A percentile compares a stretch with the other conserved stretches of the same genome.
Conservation (phyloP, 768 basidiomycete genomes). For the Dentipellis fragilis region DNA sequence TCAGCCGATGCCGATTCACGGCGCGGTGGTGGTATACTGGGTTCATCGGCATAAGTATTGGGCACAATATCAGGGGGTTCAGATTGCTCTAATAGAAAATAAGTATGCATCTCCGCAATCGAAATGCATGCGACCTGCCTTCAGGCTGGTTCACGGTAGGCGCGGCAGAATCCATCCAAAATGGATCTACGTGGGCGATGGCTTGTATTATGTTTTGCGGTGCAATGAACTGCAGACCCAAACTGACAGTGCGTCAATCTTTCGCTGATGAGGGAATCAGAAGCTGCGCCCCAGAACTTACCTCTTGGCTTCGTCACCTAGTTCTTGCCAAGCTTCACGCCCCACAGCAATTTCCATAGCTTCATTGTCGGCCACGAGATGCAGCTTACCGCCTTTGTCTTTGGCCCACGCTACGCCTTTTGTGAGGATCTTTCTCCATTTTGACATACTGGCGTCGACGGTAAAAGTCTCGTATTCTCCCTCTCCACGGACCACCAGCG, state of each 20-base stretch:
- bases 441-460: constrained; percentile 34
- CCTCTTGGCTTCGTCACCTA: constrained; percentile 42
- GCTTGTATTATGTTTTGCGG: constrained; percentile 44
- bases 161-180: constrained; percentile 27
- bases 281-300: constrained; percentile 17
- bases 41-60: constrained; percentile 1
- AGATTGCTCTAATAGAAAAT: too few species aligned
- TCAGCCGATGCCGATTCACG: too few species aligned
- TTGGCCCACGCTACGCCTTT: constrained; percentile 39
- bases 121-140: not conserved
- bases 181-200: constrained; percentile 27
- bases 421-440: constrained; percentile 41
- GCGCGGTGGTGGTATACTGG: not conserved
- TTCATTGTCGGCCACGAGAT: constrained; percentile 42
- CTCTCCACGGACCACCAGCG: constrained; percentile 45
- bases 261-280: not conserved
- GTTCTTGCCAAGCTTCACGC: constrained; percentile 40
- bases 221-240: constrained; percentile 32
- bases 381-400: constrained; percentile 19
- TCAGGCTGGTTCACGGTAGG: not conserved
- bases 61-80: not conserved
- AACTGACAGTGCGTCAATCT: constrained; percentile 19
- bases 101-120: too few species aligned
- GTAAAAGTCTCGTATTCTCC: constrained; percentile 58
- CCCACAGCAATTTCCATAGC: constrained; percentile 43